Evolutionary conservation across 2,329 filamentous ascomycete genomes (phyloP), one percentile per base, ranked within the genome.

Genomic region (Hypoxylon sp.): DNA sequence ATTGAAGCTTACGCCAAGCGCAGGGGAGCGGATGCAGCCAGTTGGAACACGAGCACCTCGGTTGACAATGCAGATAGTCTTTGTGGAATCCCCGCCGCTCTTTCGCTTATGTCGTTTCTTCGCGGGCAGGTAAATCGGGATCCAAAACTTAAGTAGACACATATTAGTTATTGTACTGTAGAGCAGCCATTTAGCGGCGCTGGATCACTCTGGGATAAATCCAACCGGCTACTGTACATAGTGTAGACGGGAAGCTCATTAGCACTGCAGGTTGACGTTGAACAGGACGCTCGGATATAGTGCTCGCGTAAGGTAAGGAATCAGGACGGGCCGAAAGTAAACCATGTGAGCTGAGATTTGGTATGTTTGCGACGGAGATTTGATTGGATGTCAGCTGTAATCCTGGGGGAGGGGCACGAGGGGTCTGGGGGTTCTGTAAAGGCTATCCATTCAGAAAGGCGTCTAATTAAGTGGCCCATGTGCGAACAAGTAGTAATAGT

Each of bases 1-100:
- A 14, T 34, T 50, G 19, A 45, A 61, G 50, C 60, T 64, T 67
- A 61, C 64, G 61, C 61, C 61, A 67, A 51, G 56, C 21, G 37
- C 32, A 50, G 39, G 46, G 52, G 32, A 47, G 29, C 12, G 30
- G 37, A 56, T 54, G 23, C 25, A 39, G 5, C 39, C 29, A 6
- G 21, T n/a, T 43, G 41, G 32, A 57, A 67, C 60, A 61, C 54
- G 59, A 63, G 48, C 39, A 27, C 30, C n/a, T 48, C 12, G 25
- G 41, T 45, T 50, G 34, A 47, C 51, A 43, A 21, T 19, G 16
- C 39, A n/a, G 27, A 21, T 30, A 30, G 37, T 14, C 21, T 7
- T 47, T 30, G 2, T n/a, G 45, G 29, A 25, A 21, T 54, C 30
- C 25, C 34, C 7, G 39, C 16, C 21, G 2, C 9, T 19, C 25